Conservation (phyloP, 345 rosid genomes). For the Diplotaxis tenuifolia region DNA sequence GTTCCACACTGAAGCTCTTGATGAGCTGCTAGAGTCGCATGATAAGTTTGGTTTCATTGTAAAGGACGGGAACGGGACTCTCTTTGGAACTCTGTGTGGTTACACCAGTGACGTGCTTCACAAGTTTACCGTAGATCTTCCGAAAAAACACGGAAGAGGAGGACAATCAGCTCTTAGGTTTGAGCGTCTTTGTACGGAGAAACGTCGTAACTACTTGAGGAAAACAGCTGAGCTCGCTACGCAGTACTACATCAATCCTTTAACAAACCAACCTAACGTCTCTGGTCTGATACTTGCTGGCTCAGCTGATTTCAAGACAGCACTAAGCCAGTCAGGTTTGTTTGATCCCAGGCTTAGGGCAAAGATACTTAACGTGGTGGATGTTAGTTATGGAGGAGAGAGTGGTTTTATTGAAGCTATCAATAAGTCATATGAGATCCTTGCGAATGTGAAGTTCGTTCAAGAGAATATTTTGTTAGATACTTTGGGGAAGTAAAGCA, state of each 20-base stretch:
- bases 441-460: conserved; percentile 6
- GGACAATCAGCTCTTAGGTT: too few relatives aligned
- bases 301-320: conserved; percentile 5
- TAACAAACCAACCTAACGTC: too few relatives aligned
- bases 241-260: background rate
- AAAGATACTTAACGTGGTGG: conserved; percentile 1
- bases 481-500: background rate
- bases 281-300: conserved; percentile 8
- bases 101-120: too few relatives aligned
- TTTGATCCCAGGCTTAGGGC: background rate
- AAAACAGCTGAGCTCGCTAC: conserved; percentile 41
- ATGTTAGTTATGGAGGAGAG: too few relatives aligned
- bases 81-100: too few relatives aligned
- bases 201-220: conserved; percentile 40
- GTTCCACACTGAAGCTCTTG: conserved; percentile 25
- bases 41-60: conserved; percentile 34
- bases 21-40: conserved; percentile 19
- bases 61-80: conserved; percentile 48
- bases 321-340: background rate
- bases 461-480: conserved; percentile 5
- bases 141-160: conserved; percentile 46
- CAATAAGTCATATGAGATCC: background rate
- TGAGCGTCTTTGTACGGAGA: conserved; percentile 39
- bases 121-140: conserved; percentile 44
- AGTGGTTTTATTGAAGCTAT: conserved; percentile 1